These are phyloP conservation scores for Ottelia alismoides DNA, from an alignment of 106 monocot species.

Conservation along the genomic window DNA sequence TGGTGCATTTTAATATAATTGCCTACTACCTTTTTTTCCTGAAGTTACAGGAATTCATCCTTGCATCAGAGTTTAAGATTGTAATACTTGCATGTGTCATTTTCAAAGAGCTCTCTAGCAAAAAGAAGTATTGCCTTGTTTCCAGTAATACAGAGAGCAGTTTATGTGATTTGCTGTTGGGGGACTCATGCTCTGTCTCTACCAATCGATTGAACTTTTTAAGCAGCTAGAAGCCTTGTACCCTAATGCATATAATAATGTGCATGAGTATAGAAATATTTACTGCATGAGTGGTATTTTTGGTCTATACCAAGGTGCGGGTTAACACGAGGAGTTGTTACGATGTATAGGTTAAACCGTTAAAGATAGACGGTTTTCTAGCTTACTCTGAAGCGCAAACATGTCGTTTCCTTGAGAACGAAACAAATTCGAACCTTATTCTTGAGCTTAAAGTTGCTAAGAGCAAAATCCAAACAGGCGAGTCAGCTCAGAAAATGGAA, in stretches of 20 bases:
- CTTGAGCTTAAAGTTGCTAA: conserved; percentile 78
- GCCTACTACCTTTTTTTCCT: conserved; percentile 81
- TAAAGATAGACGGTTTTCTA: conserved; percentile 79
- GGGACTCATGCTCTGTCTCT: conserved; percentile 96
- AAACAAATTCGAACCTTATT: conserved; percentile 64
- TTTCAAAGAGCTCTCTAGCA: conserved; percentile 93
- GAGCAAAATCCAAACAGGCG: conserved; percentile 38
- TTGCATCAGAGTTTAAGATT: conserved; percentile 76
- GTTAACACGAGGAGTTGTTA: conserved; percentile 88
- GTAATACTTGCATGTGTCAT: conserved; percentile 98
- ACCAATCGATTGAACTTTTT: conserved; percentile 91
- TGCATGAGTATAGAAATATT: conserved; percentile 84
- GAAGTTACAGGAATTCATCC: conserved; percentile 55
- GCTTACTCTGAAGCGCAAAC: conserved; percentile 79
- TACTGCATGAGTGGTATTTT: conserved; percentile 91
- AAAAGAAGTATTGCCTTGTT: conserved; percentile 81
- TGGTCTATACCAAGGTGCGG: conserved; percentile 93
- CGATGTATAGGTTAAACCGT: conserved; percentile 96
- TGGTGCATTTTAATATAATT: conserved; percentile 73
- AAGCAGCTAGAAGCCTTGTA: conserved; percentile 95
- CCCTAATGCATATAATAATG: conserved; percentile 83
- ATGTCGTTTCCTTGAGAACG: conserved; percentile 74
- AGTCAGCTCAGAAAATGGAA: conserved; percentile 34
- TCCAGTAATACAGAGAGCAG: conserved; percentile 79
- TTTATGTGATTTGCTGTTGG: conserved; percentile 65